Conservation (phyloP, 192 early-diverging fungal genomes). For the Pilobolus umbonatus region DNA sequence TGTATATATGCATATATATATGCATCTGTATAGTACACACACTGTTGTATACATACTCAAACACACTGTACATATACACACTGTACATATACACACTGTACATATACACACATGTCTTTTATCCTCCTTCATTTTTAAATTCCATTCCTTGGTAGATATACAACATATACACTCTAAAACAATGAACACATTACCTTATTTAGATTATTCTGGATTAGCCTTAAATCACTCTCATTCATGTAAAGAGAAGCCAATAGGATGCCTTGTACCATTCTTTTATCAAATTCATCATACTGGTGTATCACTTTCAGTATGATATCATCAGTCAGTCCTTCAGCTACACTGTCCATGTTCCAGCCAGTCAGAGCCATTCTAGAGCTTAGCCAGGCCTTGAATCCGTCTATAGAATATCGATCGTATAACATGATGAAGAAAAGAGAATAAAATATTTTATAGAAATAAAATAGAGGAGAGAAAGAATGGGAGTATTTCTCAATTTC, state of each 20-base stretch:
- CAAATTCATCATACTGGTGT: slow-evolving; percentile 16
- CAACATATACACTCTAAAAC: neutral
- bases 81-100: too few relatives aligned
- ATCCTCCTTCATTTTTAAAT: too few relatives aligned
- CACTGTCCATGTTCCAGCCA: slow-evolving; percentile 19
- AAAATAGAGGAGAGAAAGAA: slow-evolving; percentile 1
- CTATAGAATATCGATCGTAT: slow-evolving; percentile 16
- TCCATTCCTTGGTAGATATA: slow-evolving; percentile 1
- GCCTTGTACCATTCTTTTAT: slow-evolving; percentile 20
- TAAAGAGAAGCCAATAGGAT: slow-evolving; percentile 26
- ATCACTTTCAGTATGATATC: slow-evolving; percentile 16
- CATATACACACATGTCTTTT: too few relatives aligned
- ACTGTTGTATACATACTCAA: too few relatives aligned
- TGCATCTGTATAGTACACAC: neutral
- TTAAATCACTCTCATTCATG: slow-evolving; percentile 20
- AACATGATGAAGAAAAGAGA: slow-evolving; percentile 8
- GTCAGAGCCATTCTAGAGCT: slow-evolving; percentile 10
- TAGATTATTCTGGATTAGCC: slow-evolving; percentile 2
- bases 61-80: too few relatives aligned
- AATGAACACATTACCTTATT: slow-evolving; percentile 23
- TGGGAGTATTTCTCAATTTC: neutral
- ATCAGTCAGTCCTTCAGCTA: slow-evolving; percentile 24
- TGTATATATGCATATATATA: neutral
- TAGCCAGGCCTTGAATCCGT: slow-evolving; percentile 20
- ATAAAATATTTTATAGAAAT: slow-evolving; percentile 6